Conservation (phyloP, 2,329 filamentous ascomycete species). For the Paramyrothecium roridum region DNA sequence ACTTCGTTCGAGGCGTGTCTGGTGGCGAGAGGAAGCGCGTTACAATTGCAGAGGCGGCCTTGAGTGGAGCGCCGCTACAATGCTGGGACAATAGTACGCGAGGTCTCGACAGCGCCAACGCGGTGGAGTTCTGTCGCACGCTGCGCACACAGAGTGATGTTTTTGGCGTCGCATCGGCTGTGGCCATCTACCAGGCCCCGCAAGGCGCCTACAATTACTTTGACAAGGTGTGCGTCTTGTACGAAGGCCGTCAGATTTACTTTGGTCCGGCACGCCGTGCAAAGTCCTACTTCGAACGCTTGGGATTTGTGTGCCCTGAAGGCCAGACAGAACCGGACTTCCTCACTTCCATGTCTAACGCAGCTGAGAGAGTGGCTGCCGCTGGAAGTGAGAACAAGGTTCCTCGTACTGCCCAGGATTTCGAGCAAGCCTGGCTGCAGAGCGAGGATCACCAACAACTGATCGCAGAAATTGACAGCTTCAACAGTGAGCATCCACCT, state of each 20-base stretch:
- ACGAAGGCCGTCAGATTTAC: conserved; percentile 56
- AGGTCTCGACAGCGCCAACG: conserved; percentile 50
- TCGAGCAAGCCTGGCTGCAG: conserved; percentile 23
- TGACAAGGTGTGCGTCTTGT: conserved; percentile 65
- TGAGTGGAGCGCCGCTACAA: conserved; percentile 18
- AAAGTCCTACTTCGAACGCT: conserved; percentile 59
- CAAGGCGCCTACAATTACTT: conserved; percentile 55
- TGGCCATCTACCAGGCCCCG: conserved; percentile 57
- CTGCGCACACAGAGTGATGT: conserved; percentile 14
- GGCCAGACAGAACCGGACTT: conserved; percentile 70
- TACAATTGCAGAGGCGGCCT: conserved; percentile 24
- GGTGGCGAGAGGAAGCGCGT: conserved; percentile 45
- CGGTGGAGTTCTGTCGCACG: conserved; percentile 40
- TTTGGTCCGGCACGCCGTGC: conserved; percentile 60
- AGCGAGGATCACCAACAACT: conserved; percentile 17
- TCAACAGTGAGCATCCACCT: conserved; percentile 8
- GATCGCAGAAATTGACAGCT: conserved; percentile 24
- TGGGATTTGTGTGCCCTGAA: conserved; percentile 59
- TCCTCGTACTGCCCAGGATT: conserved; percentile 31
- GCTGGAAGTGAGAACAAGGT: conserved; percentile 16
- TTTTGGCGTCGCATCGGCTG: conserved; percentile 5
- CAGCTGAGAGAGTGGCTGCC: conserved; percentile 3
- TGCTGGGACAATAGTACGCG: conserved; percentile 45
- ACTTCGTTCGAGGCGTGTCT: conserved; percentile 41
- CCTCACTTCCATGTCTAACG: conserved; percentile 53